Evolutionary conservation across 2,329 filamentous ascomycete genomes (phyloP).

Genomic region (Helotiales sp.): DNA sequence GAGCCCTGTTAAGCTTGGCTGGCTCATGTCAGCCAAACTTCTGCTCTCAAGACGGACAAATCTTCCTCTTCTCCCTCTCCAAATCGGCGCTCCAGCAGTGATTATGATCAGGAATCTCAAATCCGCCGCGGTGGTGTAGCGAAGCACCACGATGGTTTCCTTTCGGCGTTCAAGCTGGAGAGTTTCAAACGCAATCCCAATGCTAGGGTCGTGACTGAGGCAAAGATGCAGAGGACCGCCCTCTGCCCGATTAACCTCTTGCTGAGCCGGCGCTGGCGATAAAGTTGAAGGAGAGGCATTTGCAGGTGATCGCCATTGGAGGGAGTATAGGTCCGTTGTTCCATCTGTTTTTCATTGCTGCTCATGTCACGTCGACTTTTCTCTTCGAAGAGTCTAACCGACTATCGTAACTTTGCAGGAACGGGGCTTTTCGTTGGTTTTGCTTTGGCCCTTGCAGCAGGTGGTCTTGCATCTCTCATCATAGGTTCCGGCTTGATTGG

Average conservation of each 20-base stretch:
- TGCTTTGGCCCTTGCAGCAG: slow-evolving; percentile 40
- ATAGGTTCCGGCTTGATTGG: slow-evolving; percentile 41
- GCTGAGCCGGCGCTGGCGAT: slow-evolving; percentile 18
- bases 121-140: slow-evolving; percentile 15
- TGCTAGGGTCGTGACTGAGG: slow-evolving; percentile 18
- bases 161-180: slow-evolving; percentile 13
- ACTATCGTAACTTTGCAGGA: slow-evolving; percentile 56
- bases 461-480: slow-evolving; percentile 44
- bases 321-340: slow-evolving; percentile 47
- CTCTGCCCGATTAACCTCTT: slow-evolving; percentile 18
- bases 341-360: too few relatives aligned
- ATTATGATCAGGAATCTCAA: slow-evolving; percentile 11
- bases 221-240: slow-evolving; percentile 15
- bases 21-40: too few relatives aligned
- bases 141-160: slow-evolving; percentile 18
- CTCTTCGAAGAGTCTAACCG: not conserved
- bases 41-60: slow-evolving; percentile 11
- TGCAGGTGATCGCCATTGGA: slow-evolving; percentile 63
- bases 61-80: slow-evolving; percentile 4
- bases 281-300: slow-evolving; percentile 56
- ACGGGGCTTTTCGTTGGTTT: slow-evolving; percentile 38
- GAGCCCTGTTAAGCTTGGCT: too few relatives aligned
- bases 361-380: too few relatives aligned
- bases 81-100: not conserved
- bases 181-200: slow-evolving; percentile 24